A percentile compares a stretch with the other conserved stretches of the same genome.
Conservation (phyloP, 768 basidiomycete species). For the Hydnomerulius pinastri region DNA sequence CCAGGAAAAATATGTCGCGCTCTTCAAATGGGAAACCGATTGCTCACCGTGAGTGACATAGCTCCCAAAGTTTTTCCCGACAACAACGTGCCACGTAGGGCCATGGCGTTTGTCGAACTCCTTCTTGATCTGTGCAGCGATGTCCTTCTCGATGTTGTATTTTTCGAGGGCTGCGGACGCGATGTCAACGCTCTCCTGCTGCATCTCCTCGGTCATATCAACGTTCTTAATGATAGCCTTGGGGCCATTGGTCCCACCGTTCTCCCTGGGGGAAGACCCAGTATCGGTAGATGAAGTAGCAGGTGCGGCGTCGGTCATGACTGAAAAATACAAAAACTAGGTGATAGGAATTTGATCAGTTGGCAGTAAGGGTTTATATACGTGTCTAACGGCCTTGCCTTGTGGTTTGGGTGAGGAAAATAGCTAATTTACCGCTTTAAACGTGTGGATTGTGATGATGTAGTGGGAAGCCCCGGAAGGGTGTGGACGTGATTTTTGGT, state of each 20-base stretch:
- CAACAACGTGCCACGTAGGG: slow-evolving; percentile 98
- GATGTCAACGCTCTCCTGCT: slow-evolving; percentile 90
- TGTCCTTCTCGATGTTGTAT: slow-evolving; percentile 96
- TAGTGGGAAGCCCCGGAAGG: slow-evolving; percentile 17
- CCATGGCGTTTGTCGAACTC: slow-evolving; percentile 93
- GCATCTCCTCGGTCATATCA: slow-evolving; percentile 97
- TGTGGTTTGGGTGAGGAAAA: slow-evolving; percentile 25
- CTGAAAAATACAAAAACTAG: slow-evolving; percentile 1
- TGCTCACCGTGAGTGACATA: slow-evolving; percentile 93
- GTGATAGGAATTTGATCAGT: slow-evolving; percentile 2
- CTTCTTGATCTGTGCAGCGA: slow-evolving; percentile 97
- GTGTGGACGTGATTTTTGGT: slow-evolving; percentile 15
- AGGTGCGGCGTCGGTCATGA: slow-evolving; percentile 61
- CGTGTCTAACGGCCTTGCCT: slow-evolving; percentile 19
- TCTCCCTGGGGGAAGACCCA: slow-evolving; percentile 43
- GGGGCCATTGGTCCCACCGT: slow-evolving; percentile 42
- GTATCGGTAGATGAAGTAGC: slow-evolving; percentile 58
- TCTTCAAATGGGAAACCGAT: neutral
- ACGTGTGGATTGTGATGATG: slow-evolving; percentile 21
- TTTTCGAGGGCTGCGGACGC: slow-evolving; percentile 84
- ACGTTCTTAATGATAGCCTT: slow-evolving; percentile 96
- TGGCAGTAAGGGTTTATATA: slow-evolving; percentile 27
- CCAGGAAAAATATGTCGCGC: neutral
- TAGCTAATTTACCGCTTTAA: slow-evolving; percentile 3
- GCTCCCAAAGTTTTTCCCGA: slow-evolving; percentile 98